Evolutionary conservation across 2,329 filamentous ascomycete species (phyloP), one percentile per base, ranked within the genome.

Genomic region (Alternaria ventricosa): DNA sequence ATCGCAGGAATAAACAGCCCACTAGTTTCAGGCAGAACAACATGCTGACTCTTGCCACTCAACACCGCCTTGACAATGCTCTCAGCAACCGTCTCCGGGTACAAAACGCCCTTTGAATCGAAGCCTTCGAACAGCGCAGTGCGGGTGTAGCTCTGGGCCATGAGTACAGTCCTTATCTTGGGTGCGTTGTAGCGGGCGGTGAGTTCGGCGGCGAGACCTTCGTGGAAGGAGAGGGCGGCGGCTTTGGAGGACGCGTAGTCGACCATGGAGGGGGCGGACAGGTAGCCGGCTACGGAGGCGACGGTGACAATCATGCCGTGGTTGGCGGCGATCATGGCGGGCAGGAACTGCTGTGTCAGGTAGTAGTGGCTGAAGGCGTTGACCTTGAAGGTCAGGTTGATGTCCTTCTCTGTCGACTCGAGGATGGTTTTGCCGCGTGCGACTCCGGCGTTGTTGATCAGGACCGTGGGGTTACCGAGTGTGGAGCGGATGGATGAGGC

Each of bases 281-380:
- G 69, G 79, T 87, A 92, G 12, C 86, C 85, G 0, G 90, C 89
- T 53, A 88, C 83, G 2, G 86, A 89, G 13, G 91, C 88, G 22
- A 93, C 85, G 0, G 89, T 93, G 22, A 93, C 89, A 44, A 93
- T 78, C 84, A 91, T 91, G 63, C 91, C 91, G 80, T 93, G 90
- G 80, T 92, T 88, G 12, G 74, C 75, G 8, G 79, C 74, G 55
- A 90, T 79, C 85, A 94, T 90, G 67, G 81, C 75, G 0, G 91
- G 91, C 2, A 94, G 81, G 78, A 93, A 93, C 61, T 89, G 86
- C 73, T 88, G 86, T 7, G 85, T 80, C n/a, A 89, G 84, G 83
- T 86, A 89, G 82, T 88, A 92, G 79, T 90, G 90, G 3, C 88
- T 84, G 30, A 93, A 76, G 0, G 88, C 83, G 79, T 93, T 94